Base-by-base conservation (phyloP, 31 red algal genomes). In the Porphyra umbilicalis region DNA sequence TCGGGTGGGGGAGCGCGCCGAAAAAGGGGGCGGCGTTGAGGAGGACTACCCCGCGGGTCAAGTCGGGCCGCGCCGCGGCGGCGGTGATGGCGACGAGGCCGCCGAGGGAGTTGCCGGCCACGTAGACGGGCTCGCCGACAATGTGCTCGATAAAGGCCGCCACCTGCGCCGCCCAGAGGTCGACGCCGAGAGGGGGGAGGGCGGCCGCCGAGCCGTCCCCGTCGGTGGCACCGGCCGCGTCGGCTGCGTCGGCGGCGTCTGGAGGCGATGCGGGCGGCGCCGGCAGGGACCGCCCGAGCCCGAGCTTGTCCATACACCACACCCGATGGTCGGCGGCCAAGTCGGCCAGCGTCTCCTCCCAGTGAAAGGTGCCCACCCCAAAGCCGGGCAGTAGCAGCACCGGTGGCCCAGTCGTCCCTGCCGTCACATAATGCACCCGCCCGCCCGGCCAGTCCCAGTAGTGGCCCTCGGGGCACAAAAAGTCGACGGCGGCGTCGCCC, bases 101-200 rank as follows among this genome's bases (percentile, higher is more conserved):
- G 77, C 77, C 77, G 77, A 78, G 77, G 34, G 77, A 78, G 77
- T 78, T 78, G 77, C 77, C 77, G 4, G 35, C 77, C 9, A 78
- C 18, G 77, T 78, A 78, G 77, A 78, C 77, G 57, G 57, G 57
- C 57, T 71, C 57, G 25, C 57, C 57, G 30, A 71, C 30, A 29
- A 71, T 29, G 25, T 18, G 6, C 57, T 71, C 57, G 25, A 71
- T 8, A 71, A 71, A 71, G 20, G 57, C 57, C 6, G 57, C 30
- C 25, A 71, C 57, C 57, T 71, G 57, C 25, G 30, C 57, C 13
- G 57, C 57, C 57, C 57, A 71, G 4, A 71, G 57, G 20, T 71
- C 57, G 25, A 71, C 57, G 20, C 57, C 57, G 8, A 71, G 57
- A 2, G 57, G 57, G 2, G 57, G 57, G 2, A 71, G 57, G 25